Base-by-base conservation (phyloP, 2,329 filamentous ascomycete genomes). In the Fusarium haematococcum region DNA sequence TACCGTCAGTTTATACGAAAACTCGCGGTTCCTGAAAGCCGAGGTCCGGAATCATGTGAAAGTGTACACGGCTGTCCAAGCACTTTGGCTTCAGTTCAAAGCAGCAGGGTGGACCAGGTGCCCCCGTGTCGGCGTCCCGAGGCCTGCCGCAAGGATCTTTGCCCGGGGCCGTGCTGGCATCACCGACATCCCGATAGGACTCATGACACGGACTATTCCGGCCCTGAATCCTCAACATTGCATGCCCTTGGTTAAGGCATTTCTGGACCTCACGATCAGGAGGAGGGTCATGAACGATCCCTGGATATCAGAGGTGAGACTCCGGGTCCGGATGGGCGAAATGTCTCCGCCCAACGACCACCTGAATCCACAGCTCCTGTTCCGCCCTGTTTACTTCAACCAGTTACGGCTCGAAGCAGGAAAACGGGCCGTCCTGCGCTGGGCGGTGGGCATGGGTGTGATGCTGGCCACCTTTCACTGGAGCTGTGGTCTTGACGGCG, bases 391-490 rank as follows among this genome's bases (percentile, higher is more conserved):
- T 25, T 79, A 79, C 57, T 37, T 79, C 5, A 67, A 80, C 37
- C 74, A 80, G 25, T 8, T 79, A 2, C 43, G 32, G 10, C 14
- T n/a, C 4, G 77, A 75, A 35, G 39, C 25, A 23, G 27, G 30
- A 9, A 3, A 14, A 1, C 5, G 14, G 1, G 9, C n/a, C 1
- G 6, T 77, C 6, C 4, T 37, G 9, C 7, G 18, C 6, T 74
- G 74, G 65, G 63, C 64, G 0, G 37, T 20, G 3, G 64, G 58
- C 5, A 79, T 80, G 79, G 79, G 73, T 2, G 33, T 58, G 1
- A 39, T 70, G 3, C 66, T 80, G 6, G 79, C 77, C 1, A 70
- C 79, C 6, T 45, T 80, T 0, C 79, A 80, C 62, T 80, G 75
- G 74, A 50, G 10, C 1, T 80, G 75, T 23, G 39, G 45, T 14